These are phyloP conservation scores for Cucurbita ficifolia DNA, from an alignment of 306 rosid genomes.

Conservation along the genomic window DNA sequence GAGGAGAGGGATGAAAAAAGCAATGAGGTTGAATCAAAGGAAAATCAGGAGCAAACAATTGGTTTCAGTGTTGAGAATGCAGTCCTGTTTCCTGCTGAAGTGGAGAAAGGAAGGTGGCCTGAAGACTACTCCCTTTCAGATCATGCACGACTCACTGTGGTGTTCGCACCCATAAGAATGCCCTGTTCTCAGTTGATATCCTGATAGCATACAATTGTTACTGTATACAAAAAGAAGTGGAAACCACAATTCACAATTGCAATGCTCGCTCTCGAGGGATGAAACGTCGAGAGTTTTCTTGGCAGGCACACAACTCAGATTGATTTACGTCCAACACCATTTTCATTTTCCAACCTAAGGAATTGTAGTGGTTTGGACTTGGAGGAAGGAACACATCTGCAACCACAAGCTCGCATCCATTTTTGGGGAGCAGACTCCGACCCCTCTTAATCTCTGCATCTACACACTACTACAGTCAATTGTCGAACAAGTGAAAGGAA, in stretches of 20 bases:
- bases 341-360: neutral
- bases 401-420: neutral
- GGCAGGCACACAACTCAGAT: neutral
- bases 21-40: conserved; percentile 18
- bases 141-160: conserved; percentile 86
- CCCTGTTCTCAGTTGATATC: conserved; percentile 48
- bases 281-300: neutral
- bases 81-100: conserved; percentile 78
- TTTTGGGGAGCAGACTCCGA: neutral
- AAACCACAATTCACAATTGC: neutral
- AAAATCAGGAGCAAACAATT: conserved; percentile 36
- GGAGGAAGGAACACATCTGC: neutral
- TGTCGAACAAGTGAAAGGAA: neutral
- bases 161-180: conserved; percentile 71
- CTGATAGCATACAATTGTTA: neutral
- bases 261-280: neutral
- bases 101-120: conserved; percentile 89
- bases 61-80: conserved; percentile 80
- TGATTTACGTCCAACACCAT: neutral
- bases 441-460: neutral
- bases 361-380: neutral
- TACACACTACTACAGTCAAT: too few relatives aligned
- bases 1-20: conserved; percentile 32
- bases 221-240: conserved; percentile 1
- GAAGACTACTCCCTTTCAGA: conserved; percentile 82